These are phyloP conservation scores for Cynanchum wilfordii DNA, from an alignment of 257 asterid species.

Conservation along the genomic window DNA sequence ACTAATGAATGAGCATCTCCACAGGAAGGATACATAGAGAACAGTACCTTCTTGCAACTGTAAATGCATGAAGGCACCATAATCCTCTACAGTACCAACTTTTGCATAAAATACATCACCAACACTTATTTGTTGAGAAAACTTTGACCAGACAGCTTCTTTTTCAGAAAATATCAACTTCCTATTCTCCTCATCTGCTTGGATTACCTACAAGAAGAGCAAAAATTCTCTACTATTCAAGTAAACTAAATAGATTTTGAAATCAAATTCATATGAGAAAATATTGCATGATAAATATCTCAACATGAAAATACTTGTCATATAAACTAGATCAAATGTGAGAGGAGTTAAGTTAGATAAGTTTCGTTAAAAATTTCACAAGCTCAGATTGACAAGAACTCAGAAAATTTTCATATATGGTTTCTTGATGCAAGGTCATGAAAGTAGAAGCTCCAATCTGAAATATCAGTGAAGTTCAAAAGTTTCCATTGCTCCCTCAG, in stretches of 20 bases:
- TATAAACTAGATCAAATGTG: neutral
- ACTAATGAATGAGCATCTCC: neutral
- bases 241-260: neutral
- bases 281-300: neutral
- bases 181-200: slow-evolving; percentile 64
- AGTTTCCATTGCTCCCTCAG: neutral
- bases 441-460: neutral
- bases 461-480: neutral
- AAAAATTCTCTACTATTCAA: slow-evolving; percentile 13
- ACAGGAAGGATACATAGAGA: slow-evolving; percentile 5
- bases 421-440: neutral
- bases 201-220: slow-evolving; percentile 53
- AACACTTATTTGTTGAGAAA: slow-evolving; percentile 48
- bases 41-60: slow-evolving; percentile 76
- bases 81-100: slow-evolving; percentile 91
- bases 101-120: slow-evolving; percentile 63
- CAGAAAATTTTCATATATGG: neutral
- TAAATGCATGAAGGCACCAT: slow-evolving; percentile 89
- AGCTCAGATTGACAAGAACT: neutral
- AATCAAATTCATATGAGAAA: neutral
- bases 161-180: slow-evolving; percentile 88
- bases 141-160: slow-evolving; percentile 74
- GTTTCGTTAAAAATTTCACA: neutral
- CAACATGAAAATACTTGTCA: neutral
- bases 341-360: neutral